phyloP scores from a whole-genome alignment of 495 filamentous ascomycete species.

The Penicillium chermesinum region DNA sequence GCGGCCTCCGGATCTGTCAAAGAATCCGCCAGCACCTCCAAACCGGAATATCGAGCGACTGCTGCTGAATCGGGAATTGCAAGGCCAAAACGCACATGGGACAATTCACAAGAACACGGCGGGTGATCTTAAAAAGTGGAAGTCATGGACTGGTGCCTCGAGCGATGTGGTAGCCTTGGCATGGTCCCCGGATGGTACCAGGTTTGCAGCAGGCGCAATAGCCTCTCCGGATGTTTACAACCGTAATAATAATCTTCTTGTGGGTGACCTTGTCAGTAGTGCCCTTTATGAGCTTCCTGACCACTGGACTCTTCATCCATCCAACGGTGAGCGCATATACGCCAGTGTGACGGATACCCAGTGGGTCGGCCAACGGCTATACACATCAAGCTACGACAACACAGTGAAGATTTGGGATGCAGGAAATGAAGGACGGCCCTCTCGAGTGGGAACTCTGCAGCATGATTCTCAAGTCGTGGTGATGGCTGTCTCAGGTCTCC shows the following conservation, averaged over 20 bases:
- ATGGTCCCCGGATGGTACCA: constrained; percentile 47
- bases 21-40: neutral
- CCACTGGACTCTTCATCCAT: constrained; percentile 58
- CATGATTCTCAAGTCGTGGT: constrained; percentile 69
- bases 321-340: constrained; percentile 62
- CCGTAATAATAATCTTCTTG: constrained; percentile 65
- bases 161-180: constrained; percentile 44
- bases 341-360: constrained; percentile 71
- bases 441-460: constrained; percentile 46
- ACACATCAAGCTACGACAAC: constrained; percentile 76
- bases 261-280: constrained; percentile 57
- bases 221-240: constrained; percentile 79
- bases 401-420: constrained; percentile 73
- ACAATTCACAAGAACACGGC: constrained; percentile 14
- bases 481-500: constrained; percentile 52
- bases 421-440: constrained; percentile 18
- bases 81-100: constrained; percentile 2
- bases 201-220: constrained; percentile 59
- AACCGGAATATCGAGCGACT: constrained; percentile 13
- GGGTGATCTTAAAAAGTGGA: constrained; percentile 30
- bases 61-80: constrained; percentile 26
- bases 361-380: constrained; percentile 62
- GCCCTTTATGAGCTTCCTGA: constrained; percentile 61
- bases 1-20: neutral
- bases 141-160: constrained; percentile 48